Percentiles rank a stretch among this genome's conserved stretches.
Evolutionary conservation across 345 rosid genomes (phyloP).

Genomic region (Geranium rotundifolium): DNA sequence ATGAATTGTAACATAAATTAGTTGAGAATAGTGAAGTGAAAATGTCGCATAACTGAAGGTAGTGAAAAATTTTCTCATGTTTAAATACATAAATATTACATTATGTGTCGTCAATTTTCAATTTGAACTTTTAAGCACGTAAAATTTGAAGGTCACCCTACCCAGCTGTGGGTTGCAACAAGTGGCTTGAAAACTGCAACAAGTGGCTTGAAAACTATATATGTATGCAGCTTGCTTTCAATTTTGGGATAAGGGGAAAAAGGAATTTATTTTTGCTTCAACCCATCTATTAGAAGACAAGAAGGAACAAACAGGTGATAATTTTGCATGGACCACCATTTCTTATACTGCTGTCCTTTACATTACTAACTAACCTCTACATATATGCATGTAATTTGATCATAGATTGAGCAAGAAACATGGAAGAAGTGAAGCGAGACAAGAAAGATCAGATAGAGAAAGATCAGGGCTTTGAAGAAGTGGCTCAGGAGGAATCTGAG

Average conservation of each 20-base stretch:
- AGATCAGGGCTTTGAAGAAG: conserved; percentile 5
- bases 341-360: not conserved
- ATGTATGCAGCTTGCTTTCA: not conserved
- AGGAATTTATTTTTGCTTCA: not conserved
- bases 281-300: too few relatives aligned
- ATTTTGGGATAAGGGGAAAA: not conserved
- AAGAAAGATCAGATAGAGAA: conserved; percentile 12
- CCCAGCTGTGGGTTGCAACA: too few relatives aligned
- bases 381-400: not conserved
- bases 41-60: too few relatives aligned
- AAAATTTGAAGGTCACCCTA: too few relatives aligned
- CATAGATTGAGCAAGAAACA: conserved; percentile 19
- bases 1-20: too few relatives aligned
- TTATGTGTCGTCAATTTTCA: too few relatives aligned
- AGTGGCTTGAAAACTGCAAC: too few relatives aligned
- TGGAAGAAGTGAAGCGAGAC: not conserved
- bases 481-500: conserved; percentile 1
- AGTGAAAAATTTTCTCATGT: too few relatives aligned
- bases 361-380: not conserved
- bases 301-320: too few relatives aligned
- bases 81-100: too few relatives aligned
- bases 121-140: too few relatives aligned
- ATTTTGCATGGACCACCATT: not conserved
- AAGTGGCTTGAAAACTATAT: not conserved
- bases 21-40: too few relatives aligned